Conservation (phyloP, 1,284 basidiomycete species). For the Malassezia globosa region DNA sequence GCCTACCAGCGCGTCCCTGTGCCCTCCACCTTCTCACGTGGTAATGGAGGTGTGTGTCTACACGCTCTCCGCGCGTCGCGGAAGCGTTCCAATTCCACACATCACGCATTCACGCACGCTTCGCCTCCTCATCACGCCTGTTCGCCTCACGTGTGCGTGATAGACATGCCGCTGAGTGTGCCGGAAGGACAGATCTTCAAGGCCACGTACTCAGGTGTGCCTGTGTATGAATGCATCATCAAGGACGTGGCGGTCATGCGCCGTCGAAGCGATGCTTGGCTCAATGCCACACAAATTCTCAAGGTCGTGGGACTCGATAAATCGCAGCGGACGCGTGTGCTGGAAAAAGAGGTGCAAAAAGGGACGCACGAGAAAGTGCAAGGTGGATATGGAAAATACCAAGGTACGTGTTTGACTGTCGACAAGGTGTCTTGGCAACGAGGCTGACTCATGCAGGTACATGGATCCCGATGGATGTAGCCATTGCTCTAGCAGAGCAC, state of each 20-base stretch:
- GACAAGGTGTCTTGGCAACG: neutral
- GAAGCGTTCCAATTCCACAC: no score
- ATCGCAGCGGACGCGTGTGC: slow-evolving; percentile 88
- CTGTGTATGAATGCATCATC: slow-evolving; percentile 49
- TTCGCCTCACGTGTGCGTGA: neutral
- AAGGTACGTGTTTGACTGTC: slow-evolving; percentile 69
- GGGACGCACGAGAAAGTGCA: slow-evolving; percentile 99
- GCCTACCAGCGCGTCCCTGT: no score
- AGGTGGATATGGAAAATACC: slow-evolving; percentile 98
- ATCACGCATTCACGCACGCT: no score
- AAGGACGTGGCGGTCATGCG: slow-evolving; percentile 75
- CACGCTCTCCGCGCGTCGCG: neutral
- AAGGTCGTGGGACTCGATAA: slow-evolving; percentile 99
- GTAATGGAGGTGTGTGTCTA: slow-evolving; percentile 8
- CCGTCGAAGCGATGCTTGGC: slow-evolving; percentile 82
- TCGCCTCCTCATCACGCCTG: neutral
- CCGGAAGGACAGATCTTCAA: slow-evolving; percentile 23
- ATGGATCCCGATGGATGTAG: slow-evolving; percentile 93
- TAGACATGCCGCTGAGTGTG: slow-evolving; percentile 3
- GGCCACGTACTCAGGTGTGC: slow-evolving; percentile 49
- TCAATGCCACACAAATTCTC: slow-evolving; percentile 95
- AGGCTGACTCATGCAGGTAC: slow-evolving; percentile 58
- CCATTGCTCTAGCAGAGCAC: slow-evolving; percentile 72
- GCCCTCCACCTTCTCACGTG: no score
- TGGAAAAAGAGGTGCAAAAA: slow-evolving; percentile 96